These are phyloP conservation scores for Shiraia sp. DNA, from an alignment of 2,329 filamentous ascomycete species.

Conservation along the genomic window DNA sequence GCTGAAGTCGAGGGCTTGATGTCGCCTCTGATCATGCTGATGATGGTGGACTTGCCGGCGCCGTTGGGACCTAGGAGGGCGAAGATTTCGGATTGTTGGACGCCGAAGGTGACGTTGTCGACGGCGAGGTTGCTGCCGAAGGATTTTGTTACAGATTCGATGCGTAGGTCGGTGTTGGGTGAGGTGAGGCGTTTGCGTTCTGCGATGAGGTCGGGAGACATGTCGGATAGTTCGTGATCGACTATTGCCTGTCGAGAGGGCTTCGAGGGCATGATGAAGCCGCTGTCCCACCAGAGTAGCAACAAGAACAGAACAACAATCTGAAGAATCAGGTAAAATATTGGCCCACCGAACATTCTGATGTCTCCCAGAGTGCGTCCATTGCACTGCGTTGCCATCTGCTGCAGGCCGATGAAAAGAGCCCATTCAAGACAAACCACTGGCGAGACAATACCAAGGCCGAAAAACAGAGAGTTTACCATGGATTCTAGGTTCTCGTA, in stretches of 20 bases:
- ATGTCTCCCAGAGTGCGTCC: conserved; percentile 62
- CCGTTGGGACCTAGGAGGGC: conserved; percentile 88
- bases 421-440: conserved; percentile 21
- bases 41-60: conserved; percentile 87
- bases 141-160: conserved; percentile 74
- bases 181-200: conserved; percentile 66
- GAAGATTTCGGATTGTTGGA: conserved; percentile 79
- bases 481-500: conserved; percentile 21
- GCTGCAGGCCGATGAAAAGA: conserved; percentile 24
- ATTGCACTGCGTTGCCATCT: conserved; percentile 78
- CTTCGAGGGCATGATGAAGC: conserved; percentile 53
- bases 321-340: conserved; percentile 79
- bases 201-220: conserved; percentile 58
- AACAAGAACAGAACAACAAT: conserved; percentile 69
- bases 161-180: conserved; percentile 73
- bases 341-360: conserved; percentile 77
- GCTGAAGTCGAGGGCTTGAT: conserved; percentile 66
- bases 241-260: conserved; percentile 44
- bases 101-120: conserved; percentile 80
- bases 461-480: conserved; percentile 27
- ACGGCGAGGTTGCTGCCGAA: conserved; percentile 69
- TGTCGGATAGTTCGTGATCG: conserved; percentile 57
- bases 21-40: conserved; percentile 83
- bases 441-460: conserved; percentile 27
- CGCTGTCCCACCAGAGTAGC: conserved; percentile 56